Evolutionary conservation across 805 yeast genomes (phyloP), one percentile per base, ranked within the genome.

Genomic region (Barnettozyma californica): DNA sequence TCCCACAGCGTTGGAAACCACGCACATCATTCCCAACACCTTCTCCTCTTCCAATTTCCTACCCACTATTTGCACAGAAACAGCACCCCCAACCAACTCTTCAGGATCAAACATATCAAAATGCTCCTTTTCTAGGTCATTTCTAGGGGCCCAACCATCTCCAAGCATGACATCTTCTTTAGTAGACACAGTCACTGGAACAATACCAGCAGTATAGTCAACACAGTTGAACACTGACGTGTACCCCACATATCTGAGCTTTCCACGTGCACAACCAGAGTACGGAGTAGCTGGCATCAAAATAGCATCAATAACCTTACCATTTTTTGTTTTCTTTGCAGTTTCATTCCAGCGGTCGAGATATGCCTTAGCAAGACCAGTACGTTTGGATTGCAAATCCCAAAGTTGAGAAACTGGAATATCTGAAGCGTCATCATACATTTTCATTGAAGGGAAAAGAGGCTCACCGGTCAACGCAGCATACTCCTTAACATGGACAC

Each of bases 11-110:
- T 54, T 46, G 4, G 67, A 49, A 18, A 75, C 62, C 3, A 68
- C 58, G 49, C 68, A 64, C 75, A 78, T 71, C 57, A 77, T 71
- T 45, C 67, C 69, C 38, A 81, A 58, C 5, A 73, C 77, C 59
- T 80, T 81, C 53, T 84, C 90, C 55, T 84, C 91, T 55, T 80
- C 76, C 18, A 73, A 68, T 46, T 78, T 71, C 49, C 71, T 70
- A n/a, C 84, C 80, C 4, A 83, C 78, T 27, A 84, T 66, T 62
- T 84, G 89, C n/a, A 84, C 65, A 18, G 81, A 78, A 13, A 80
- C 81, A 0, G 88, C 83, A 47, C 82, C 78, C 5, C 82, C 84
- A 53, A 78, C 72, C 61, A 74, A 69, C 51, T 74, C 74, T 45
- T 66, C 73, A 1, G 83, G 75, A 53, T 78, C 73, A 63, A 78